A percentile compares a stretch with the other conserved stretches of the same genome.
These are phyloP conservation scores for Isabelozyma rhagii DNA, from an alignment of 805 yeast genomes.

Conservation along the genomic window DNA sequence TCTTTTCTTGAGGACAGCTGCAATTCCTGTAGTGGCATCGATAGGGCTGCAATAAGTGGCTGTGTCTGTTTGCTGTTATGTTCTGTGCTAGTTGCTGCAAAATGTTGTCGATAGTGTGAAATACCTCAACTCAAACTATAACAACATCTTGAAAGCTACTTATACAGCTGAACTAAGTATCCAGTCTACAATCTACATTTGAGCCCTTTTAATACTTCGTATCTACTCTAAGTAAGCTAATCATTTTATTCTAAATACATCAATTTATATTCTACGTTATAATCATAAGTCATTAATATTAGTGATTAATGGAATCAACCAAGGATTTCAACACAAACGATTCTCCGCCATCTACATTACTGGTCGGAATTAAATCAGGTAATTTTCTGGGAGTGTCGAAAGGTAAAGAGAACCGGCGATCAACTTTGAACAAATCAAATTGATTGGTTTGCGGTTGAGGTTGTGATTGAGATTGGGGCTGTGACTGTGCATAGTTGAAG, in stretches of 20 bases:
- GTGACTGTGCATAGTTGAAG: conserved; percentile 1
- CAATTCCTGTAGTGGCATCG: too few relatives aligned
- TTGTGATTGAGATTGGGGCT: background rate
- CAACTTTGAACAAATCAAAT: background rate
- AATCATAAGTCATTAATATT: background rate
- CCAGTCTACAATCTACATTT: too few relatives aligned
- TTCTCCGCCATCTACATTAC: conserved; percentile 4
- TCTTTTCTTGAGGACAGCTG: too few relatives aligned
- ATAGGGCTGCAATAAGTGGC: too few relatives aligned
- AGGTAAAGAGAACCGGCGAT: background rate
- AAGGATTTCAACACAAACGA: conserved; percentile 37
- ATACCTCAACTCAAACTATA: too few relatives aligned
- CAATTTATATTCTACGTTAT: background rate
- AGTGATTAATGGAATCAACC: conserved; percentile 40
- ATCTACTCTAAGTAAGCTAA: background rate
- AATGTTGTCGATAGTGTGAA: too few relatives aligned
- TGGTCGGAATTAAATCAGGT: background rate
- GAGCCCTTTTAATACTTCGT: too few relatives aligned
- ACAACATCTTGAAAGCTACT: too few relatives aligned
- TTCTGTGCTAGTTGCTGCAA: too few relatives aligned
- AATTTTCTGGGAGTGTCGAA: conserved; percentile 6
- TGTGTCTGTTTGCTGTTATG: too few relatives aligned
- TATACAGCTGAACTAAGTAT: too few relatives aligned
- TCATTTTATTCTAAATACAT: background rate
- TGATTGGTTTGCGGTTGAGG: background rate